These are phyloP conservation scores for Trichoderma lentiforme DNA, from an alignment of 2,329 filamentous ascomycete species.

Conservation along the genomic window DNA sequence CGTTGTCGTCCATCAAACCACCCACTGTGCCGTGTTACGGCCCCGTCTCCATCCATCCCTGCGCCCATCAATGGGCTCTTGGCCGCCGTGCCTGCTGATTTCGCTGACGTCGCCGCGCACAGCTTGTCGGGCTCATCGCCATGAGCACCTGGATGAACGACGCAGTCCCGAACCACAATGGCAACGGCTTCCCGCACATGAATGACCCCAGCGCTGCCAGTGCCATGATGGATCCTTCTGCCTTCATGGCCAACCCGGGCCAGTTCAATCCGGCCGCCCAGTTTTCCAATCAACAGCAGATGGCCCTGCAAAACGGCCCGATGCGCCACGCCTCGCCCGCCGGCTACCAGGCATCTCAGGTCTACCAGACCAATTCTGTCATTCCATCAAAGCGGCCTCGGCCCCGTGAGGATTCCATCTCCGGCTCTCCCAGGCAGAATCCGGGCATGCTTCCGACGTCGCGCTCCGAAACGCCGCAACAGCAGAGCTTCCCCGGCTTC, in stretches of 20 bases:
- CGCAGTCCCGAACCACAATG: slow-evolving; percentile 66
- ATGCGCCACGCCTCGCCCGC: slow-evolving; percentile 78
- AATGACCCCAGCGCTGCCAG: slow-evolving; percentile 56
- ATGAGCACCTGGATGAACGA: slow-evolving; percentile 75
- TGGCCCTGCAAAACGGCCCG: slow-evolving; percentile 74
- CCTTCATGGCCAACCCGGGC: slow-evolving; percentile 58
- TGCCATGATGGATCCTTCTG: slow-evolving; percentile 63
- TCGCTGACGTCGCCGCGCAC: slow-evolving; percentile 44
- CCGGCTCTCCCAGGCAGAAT: slow-evolving; percentile 74
- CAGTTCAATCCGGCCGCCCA: slow-evolving; percentile 58
- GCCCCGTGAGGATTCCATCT: slow-evolving; percentile 78
- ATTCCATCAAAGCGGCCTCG: slow-evolving; percentile 87
- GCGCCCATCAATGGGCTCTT: slow-evolving; percentile 40
- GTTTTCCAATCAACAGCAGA: slow-evolving; percentile 54
- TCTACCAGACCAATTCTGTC: slow-evolving; percentile 80
- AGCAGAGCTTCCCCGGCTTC: slow-evolving; percentile 68
- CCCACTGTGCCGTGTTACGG: slow-evolving; percentile 44
- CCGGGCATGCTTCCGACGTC: slow-evolving; percentile 73
- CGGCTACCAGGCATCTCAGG: slow-evolving; percentile 42
- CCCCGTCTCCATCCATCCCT: slow-evolving; percentile 42
- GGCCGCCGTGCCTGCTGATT: slow-evolving; percentile 38
- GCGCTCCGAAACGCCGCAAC: slow-evolving; percentile 88
- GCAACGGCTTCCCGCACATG: slow-evolving; percentile 64
- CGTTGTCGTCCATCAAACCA: slow-evolving; percentile 36
- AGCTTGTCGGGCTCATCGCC: slow-evolving; percentile 49